Evolutionary conservation across 306 rosid species (phyloP), one percentile per base, ranked within the genome.

Genomic region (Prosopis cineraria): DNA sequence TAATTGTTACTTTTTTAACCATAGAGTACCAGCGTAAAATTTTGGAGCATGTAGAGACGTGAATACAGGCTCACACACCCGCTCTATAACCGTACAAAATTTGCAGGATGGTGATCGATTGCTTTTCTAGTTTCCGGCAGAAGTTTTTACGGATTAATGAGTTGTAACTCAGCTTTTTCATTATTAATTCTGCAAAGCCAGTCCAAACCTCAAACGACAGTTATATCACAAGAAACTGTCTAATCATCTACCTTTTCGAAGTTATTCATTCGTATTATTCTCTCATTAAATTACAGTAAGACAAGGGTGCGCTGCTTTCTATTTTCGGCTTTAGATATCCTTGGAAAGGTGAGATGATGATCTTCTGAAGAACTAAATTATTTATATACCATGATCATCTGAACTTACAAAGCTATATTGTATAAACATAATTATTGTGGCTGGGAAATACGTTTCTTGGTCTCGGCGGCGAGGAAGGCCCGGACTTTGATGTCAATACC

Each of bases 401-500:
- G 63, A 55, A 55, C 33, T 53, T 53, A 22, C 60, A 53, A 2
- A 22, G 60, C 60, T 53, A 3, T 52, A 22, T 77, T 50, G 1
- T 19, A 50, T 50, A 6, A 19, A 78, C 44, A 63, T 3, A 22
- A 3, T 86, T 58, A 55, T 66, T 36, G 73, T 12, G 91, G 72
- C 56, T 85, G 91, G 50, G 78, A 84, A 75, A n/a, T 80, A 59
- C 88, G 82, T 80, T 66, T 75, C 83, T 70, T 80, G 86, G 4
- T 84, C 43, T 72, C 14, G 19, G 33, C 71, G 6, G 22, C 73
- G 10, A 94, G 86, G 81, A 78, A 90, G 53, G 71, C 92, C 12
- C 70, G 82, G 27, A 94, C 96, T 75, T 74, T 89, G 39, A 14
- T 75, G 53, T 94, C 85, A 79, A 92, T 89, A 34, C 56, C 80